Evolutionary conservation across 257 asterid species (phyloP), one percentile per base, ranked within the genome.

Genomic region (Gentiana dahurica): DNA sequence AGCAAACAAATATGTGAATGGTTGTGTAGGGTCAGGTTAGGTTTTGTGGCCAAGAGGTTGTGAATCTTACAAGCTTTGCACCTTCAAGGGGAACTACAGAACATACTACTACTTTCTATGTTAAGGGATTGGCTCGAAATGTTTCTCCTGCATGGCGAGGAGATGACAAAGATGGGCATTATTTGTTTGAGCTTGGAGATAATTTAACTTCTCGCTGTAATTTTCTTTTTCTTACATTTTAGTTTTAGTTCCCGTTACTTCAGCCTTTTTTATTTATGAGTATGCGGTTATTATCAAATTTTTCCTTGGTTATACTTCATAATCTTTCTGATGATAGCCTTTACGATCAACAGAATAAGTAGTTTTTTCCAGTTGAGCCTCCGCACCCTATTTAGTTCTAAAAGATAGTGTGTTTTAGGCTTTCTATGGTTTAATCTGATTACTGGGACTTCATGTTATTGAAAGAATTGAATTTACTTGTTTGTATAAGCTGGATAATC

Each of bases 151-250:
- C 94, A 12, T 59, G 77, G 84, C 74, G 95, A 79, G 94, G 75
- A 70, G 94, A 86, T 67, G 95, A 89, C 86, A 86, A 89, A 77
- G 97, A 89, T 73, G 97, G 95, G 55, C 97, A 89, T 86, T 89
- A 79, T 83, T 66, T 77, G 70, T 89, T 86, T 83, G 89, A 81
- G 89, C 86, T 81, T 71, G 97, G 97, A 81, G 97, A 89, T 54
- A 83, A 89, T 86, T 73, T 89, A 73, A 89, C 97, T 24, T 63
- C 92, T 54, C 94, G 97, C 89, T 89, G 97, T 89, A 89, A 89
- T 73, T 70, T 83, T 78, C 79, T 73, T 63, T 68, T 65, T 63
- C 83, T 53, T 78, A 44, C 45, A 37, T 58, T 58, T 53, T 60
- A 43, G 62, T 63, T 66, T 54, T 15, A 6, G 38, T 51, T 34